phyloP scores from a whole-genome alignment of 352 stramenopile genomes.

The Pythium vanterpoolii region DNA sequence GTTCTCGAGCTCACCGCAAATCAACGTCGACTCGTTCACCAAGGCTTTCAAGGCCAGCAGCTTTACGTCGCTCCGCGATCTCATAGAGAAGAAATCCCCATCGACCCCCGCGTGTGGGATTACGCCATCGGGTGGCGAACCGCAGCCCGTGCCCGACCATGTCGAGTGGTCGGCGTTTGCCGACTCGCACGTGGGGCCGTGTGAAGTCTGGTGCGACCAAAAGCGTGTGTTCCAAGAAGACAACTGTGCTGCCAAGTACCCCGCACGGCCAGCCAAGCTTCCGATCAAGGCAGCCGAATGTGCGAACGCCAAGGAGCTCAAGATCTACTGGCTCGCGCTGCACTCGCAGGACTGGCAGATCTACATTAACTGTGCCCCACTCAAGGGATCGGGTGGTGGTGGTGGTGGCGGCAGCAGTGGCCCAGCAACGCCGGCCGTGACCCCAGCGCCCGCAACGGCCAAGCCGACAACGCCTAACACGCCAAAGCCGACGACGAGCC shows the following conservation, averaged over 20 bases:
- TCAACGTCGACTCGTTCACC: conserved; percentile 27
- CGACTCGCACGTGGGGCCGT: conserved; percentile 27
- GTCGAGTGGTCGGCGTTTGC: conserved; percentile 28
- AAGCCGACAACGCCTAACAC: not conserved
- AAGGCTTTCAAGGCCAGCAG: conserved; percentile 23
- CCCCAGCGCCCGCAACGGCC: not conserved
- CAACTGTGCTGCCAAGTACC: conserved; percentile 26
- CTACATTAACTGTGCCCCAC: conserved; percentile 31
- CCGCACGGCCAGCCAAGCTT: conserved; percentile 17
- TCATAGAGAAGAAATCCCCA: conserved; percentile 22
- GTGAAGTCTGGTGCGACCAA: conserved; percentile 36
- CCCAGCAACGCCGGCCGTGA: conserved; percentile 5
- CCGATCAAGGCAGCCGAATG: conserved; percentile 27
- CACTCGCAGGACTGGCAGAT: conserved; percentile 30
- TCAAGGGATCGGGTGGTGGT: conserved; percentile 11
- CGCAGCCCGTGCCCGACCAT: conserved; percentile 15
- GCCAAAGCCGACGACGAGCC: not conserved
- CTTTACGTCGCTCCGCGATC: conserved; percentile 28
- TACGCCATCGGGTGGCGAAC: not conserved
- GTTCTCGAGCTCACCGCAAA: conserved; percentile 25
- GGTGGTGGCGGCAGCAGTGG: not conserved
- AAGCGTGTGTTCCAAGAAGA: conserved; percentile 28
- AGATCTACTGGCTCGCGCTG: conserved; percentile 28
- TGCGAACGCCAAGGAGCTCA: conserved; percentile 22
- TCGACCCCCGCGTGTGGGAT: conserved; percentile 19